phyloP scores from a whole-genome alignment of 371 early-diverging fungal genomes.

The Mucor irregularis region DNA sequence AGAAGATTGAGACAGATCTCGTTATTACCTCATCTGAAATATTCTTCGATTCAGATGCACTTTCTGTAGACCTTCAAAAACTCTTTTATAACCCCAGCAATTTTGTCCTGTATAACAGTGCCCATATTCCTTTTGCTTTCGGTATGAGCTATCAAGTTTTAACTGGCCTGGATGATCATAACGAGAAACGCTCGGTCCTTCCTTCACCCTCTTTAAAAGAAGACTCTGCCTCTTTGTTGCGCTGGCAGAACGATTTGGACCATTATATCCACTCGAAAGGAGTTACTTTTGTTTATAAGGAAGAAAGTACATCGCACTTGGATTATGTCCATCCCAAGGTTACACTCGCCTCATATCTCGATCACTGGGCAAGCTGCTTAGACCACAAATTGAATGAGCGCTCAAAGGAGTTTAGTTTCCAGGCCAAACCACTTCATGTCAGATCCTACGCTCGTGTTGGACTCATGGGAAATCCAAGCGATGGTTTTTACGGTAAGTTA shows the following conservation, averaged over 20 bases:
- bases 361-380: conserved; percentile 17
- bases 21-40: conserved; percentile 31
- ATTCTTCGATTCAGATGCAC: conserved; percentile 18
- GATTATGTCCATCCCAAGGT: conserved; percentile 6
- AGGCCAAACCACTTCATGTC: conserved; percentile 32
- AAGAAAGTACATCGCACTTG: background rate
- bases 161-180: conserved; percentile 7
- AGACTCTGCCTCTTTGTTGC: background rate
- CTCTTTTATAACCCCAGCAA: background rate
- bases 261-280: background rate
- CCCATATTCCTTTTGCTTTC: conserved; percentile 7
- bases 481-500: conserved; percentile 63
- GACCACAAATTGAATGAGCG: background rate
- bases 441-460: conserved; percentile 67
- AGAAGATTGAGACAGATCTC: conserved; percentile 18
- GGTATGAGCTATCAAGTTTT: conserved; percentile 13
- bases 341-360: conserved; percentile 4
- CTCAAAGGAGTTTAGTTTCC: background rate
- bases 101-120: background rate
- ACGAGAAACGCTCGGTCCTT: background rate
- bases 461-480: conserved; percentile 73
- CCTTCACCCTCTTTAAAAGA: too few relatives aligned
- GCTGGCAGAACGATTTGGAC: background rate
- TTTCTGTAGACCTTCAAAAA: background rate
- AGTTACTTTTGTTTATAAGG: background rate